Evolutionary conservation across 2,329 filamentous ascomycete species (phyloP).

Genomic region (Calonectria crousiana): DNA sequence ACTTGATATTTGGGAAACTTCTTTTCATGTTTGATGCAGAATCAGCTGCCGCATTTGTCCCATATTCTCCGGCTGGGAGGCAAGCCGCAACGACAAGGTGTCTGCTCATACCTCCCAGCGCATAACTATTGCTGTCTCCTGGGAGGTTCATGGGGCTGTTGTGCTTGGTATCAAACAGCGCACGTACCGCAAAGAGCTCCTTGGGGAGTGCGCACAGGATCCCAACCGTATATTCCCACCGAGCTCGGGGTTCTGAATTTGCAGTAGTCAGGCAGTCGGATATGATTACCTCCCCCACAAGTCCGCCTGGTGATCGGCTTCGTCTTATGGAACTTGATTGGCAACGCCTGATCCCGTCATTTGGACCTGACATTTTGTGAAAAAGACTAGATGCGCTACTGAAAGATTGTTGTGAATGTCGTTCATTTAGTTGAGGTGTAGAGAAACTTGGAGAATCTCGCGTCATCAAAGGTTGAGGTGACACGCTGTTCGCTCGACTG

Average conservation of each 20-base stretch:
- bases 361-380: not conserved
- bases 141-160: not conserved
- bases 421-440: not conserved
- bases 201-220: slow-evolving; percentile 26
- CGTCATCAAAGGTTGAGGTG: not conserved
- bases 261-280: not conserved
- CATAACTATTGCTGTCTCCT: slow-evolving; percentile 26
- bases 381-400: not conserved
- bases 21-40: slow-evolving; percentile 26
- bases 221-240: slow-evolving; percentile 15
- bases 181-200: slow-evolving; percentile 23
- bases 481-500: not conserved
- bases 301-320: not conserved
- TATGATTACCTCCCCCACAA: not conserved
- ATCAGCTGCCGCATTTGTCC: slow-evolving; percentile 24
- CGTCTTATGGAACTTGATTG: not conserved
- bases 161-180: slow-evolving; percentile 27
- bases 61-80: slow-evolving; percentile 30
- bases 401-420: not conserved
- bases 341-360: not conserved
- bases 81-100: slow-evolving; percentile 32
- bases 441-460: not conserved
- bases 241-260: not conserved
- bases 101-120: slow-evolving; percentile 20
- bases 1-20: slow-evolving; percentile 14